Evolutionary conservation across 2,329 filamentous ascomycete species (phyloP), one percentile per base, ranked within the genome.

Genomic region (Beauveria rudraprayagi): DNA sequence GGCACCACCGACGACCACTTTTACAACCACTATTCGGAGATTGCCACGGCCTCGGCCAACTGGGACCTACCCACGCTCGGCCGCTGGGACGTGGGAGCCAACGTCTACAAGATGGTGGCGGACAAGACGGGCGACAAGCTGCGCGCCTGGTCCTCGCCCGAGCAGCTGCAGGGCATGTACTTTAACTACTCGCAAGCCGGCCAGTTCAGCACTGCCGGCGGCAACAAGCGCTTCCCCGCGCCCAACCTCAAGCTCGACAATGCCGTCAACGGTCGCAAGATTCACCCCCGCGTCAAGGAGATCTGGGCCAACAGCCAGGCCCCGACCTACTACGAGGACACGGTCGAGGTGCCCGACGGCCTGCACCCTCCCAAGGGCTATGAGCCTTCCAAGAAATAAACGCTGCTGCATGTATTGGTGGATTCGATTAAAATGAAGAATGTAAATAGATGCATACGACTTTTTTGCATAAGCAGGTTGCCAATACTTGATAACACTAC

Each of bases 11-110:
- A 95, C 72, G 68, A 75, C 67, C 83, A 78, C 69, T 92, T 84
- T 73, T 90, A 90, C 77, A 86, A 86, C 71, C 88, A 90, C 76
- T 90, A 90, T 78, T 87, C 83, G 9, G 78, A 83, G 66, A 80
- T 90, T 64, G 75, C 87, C n/a, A 85, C 86, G 19, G 81, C 88
- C 10, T 75, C 82, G 61, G 85, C 85, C 61, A 91, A 90, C 78
- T 90, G 87, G 86, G 79, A 77, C 64, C 80, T 90, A 9, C 80
- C 83, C 64, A 88, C 85, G 0, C 83, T 91, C 2, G 88, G 87
- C 11, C 84, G 88, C 62, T 90, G 82, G 78, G 88, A 91, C 67
- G 86, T 87, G 17, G 86, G 85, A 56, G 87, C 87, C 69, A 90
- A 90, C 69, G 82, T 90, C n/a, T 86, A 84, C 71, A 67, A 79